Percentiles rank a stretch among this genome's conserved stretches.
phyloP scores from a whole-genome alignment of 2,329 filamentous ascomycete genomes.

The Lasiodiplodia gonubiensis region DNA sequence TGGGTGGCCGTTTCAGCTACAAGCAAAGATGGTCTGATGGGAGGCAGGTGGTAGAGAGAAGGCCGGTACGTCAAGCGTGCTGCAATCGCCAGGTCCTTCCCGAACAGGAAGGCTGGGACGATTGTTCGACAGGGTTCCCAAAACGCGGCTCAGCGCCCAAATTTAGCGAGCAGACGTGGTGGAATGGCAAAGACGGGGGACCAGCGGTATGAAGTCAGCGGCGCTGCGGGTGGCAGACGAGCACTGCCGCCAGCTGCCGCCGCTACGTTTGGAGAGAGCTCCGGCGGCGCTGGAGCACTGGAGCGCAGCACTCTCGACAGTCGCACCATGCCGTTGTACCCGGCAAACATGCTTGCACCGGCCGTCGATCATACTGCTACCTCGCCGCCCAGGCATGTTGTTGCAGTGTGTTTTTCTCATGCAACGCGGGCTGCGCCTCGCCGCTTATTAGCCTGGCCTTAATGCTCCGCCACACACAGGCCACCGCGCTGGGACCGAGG shows the following conservation, averaged over 20 bases:
- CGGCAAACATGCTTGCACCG: conserved; percentile 9
- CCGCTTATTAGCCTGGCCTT: conserved; percentile 12
- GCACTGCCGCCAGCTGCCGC: conserved; percentile 12
- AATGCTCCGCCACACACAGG: conserved; percentile 24
- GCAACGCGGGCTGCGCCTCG: conserved; percentile 13
- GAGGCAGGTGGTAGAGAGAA: background rate
- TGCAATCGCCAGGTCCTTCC: conserved; percentile 17
- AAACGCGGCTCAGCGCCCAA: conserved; percentile 4
- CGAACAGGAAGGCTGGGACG: conserved; percentile 1
- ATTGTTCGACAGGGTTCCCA: conserved; percentile 5
- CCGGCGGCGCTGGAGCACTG: conserved; percentile 7
- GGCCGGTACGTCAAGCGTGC: background rate
- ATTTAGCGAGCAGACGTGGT: conserved; percentile 17
- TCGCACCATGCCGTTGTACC: conserved; percentile 17
- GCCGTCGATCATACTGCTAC: conserved; percentile 9
- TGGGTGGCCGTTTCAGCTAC: conserved; percentile 5
- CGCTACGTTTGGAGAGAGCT: conserved; percentile 17
- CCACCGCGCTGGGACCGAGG: conserved; percentile 16
- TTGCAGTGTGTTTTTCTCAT: conserved; percentile 3
- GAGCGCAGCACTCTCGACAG: background rate
- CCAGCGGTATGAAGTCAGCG: conserved; percentile 21
- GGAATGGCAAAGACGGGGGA: background rate
- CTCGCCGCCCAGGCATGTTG: conserved; percentile 8
- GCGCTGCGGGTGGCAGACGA: conserved; percentile 10
- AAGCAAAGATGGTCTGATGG: conserved; percentile 7